A percentile compares a stretch with the other conserved stretches of the same genome.
These are phyloP conservation scores for Calonectria crousiana DNA, from an alignment of 2,329 filamentous ascomycete genomes.

Conservation along the genomic window DNA sequence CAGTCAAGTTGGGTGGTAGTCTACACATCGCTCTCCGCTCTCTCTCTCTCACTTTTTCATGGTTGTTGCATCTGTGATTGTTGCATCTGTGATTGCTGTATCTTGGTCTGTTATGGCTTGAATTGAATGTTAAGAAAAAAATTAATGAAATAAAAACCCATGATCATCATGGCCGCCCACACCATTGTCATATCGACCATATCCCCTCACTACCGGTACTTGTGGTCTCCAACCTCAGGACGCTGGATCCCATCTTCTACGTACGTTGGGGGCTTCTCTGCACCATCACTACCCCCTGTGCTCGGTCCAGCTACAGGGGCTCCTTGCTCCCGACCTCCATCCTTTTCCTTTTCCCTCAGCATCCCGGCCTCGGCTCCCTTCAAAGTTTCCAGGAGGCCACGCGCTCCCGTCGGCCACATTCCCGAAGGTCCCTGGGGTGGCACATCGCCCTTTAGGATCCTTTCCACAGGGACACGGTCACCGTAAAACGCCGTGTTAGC, in stretches of 20 bases:
- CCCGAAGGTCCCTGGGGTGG: slow-evolving; percentile 40
- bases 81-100: not conserved
- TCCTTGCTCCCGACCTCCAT: slow-evolving; percentile 11
- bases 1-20: slow-evolving; percentile 21
- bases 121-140: not conserved
- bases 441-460: slow-evolving; percentile 61
- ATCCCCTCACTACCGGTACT: slow-evolving; percentile 33
- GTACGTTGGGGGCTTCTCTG: slow-evolving; percentile 38
- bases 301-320: slow-evolving; percentile 23
- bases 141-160: not conserved
- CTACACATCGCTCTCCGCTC: slow-evolving; percentile 31
- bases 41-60: not conserved
- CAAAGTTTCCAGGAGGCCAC: slow-evolving; percentile 46
- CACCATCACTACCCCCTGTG: slow-evolving; percentile 20
- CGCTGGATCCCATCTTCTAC: slow-evolving; percentile 39
- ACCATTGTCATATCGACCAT: not conserved
- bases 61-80: not conserved
- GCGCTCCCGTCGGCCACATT: slow-evolving; percentile 50
- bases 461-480: slow-evolving; percentile 60
- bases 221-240: slow-evolving; percentile 41
- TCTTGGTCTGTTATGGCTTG: not conserved
- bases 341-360: slow-evolving; percentile 36
- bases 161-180: not conserved
- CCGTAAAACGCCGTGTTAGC: slow-evolving; percentile 92
- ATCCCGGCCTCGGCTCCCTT: slow-evolving; percentile 49